A percentile compares a stretch with the other conserved stretches of the same genome.
phyloP scores from a whole-genome alignment of 495 filamentous ascomycete species.

The Hypomontagnella monticulosa region DNA sequence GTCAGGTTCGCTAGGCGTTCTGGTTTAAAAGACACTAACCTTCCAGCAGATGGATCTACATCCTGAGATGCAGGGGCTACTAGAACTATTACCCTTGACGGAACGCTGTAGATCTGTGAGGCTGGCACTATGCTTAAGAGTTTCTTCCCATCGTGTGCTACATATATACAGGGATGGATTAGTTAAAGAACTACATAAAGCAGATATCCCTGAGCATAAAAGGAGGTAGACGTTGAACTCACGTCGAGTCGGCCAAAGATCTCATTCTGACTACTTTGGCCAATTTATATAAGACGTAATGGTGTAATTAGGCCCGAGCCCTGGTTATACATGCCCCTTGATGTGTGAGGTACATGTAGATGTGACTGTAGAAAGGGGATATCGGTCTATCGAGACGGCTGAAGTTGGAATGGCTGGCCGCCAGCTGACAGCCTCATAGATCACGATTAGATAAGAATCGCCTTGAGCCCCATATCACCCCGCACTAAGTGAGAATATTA shows the following conservation, averaged over 20 bases:
- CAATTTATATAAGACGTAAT: slow-evolving; percentile 8
- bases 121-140: slow-evolving; percentile 67
- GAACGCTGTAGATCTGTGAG: slow-evolving; percentile 72
- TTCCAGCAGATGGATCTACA: slow-evolving; percentile 95
- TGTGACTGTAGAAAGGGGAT: slow-evolving; percentile 1
- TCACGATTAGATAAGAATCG: slow-evolving; percentile 14
- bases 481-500: slow-evolving; percentile 7
- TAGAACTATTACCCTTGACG: slow-evolving; percentile 64
- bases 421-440: slow-evolving; percentile 31
- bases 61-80: slow-evolving; percentile 72
- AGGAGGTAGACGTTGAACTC: slow-evolving; percentile 18
- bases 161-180: slow-evolving; percentile 6
- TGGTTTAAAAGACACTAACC: slow-evolving; percentile 56
- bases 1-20: slow-evolving; percentile 16
- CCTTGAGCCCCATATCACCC: slow-evolving; percentile 13
- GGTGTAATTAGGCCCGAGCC: not conserved
- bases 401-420: slow-evolving; percentile 34
- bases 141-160: slow-evolving; percentile 70
- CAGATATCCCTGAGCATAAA: slow-evolving; percentile 8
- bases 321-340: not conserved
- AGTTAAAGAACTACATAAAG: slow-evolving; percentile 15
- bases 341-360: not conserved
- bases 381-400: slow-evolving; percentile 1
- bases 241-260: slow-evolving; percentile 71
- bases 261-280: slow-evolving; percentile 60